phyloP scores from a whole-genome alignment of 768 basidiomycete species.

The Paxillus rubicundulus region DNA sequence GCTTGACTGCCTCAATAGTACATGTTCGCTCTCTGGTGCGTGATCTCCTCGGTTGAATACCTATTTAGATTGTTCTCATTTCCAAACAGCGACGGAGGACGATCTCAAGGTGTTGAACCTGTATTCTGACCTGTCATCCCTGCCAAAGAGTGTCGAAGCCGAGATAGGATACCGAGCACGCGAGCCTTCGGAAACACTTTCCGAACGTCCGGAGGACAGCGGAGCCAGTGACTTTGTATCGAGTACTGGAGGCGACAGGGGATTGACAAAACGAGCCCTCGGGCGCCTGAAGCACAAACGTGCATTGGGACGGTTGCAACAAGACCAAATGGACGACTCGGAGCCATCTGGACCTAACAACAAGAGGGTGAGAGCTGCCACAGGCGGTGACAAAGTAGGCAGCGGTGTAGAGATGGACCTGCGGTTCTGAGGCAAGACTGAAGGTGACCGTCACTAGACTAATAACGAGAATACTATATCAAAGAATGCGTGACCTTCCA shows the following conservation, averaged over 20 bases:
- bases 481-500: too few species aligned
- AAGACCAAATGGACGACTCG: constrained; percentile 1
- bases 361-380: constrained; percentile 20
- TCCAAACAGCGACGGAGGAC: constrained; percentile 42
- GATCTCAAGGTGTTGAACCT: constrained; percentile 57
- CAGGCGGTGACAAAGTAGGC: not conserved
- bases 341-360: constrained; percentile 4
- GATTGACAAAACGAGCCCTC: constrained; percentile 43
- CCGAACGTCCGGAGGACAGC: constrained; percentile 12
- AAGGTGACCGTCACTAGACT: not conserved
- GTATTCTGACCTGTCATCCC: constrained; percentile 51
- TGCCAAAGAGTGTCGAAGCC: constrained; percentile 58
- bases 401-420: constrained; percentile 1
- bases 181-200: constrained; percentile 18
- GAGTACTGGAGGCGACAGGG: constrained; percentile 15
- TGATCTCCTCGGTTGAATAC: not conserved
- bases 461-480: too few species aligned
- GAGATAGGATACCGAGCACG: constrained; percentile 43
- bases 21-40: constrained; percentile 47
- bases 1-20: constrained; percentile 45
- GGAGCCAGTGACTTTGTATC: constrained; percentile 4
- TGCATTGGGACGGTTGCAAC: constrained; percentile 35
- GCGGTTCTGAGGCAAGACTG: not conserved
- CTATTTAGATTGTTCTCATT: not conserved
- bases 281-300: constrained; percentile 53